These are phyloP conservation scores for Lactifluus subvellereus DNA, from an alignment of 768 basidiomycete genomes.

Conservation along the genomic window DNA sequence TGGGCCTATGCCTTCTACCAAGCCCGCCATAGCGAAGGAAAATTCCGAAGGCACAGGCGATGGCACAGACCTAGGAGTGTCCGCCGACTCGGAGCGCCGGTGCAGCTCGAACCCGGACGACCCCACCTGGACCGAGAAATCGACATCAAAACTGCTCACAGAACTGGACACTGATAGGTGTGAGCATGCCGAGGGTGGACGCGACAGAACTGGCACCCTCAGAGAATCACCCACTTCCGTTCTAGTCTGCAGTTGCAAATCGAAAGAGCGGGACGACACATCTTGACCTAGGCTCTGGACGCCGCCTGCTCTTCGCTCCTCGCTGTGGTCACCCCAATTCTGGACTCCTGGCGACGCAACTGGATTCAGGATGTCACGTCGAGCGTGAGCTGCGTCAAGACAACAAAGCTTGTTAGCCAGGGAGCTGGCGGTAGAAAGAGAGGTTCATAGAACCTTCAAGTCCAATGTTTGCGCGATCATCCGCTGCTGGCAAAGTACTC, in stretches of 20 bases:
- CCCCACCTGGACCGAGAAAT: background rate
- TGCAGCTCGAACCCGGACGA: background rate
- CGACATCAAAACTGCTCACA: background rate
- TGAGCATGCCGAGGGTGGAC: slow-evolving; percentile 6
- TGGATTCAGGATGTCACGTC: background rate
- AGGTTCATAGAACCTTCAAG: background rate
- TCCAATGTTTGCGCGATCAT: background rate
- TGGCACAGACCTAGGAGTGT: background rate
- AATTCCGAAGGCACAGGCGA: background rate
- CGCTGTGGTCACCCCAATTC: background rate
- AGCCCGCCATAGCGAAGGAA: background rate
- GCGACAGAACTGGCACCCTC: background rate
- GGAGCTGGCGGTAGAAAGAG: background rate
- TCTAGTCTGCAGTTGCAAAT: background rate
- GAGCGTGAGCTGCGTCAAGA: background rate
- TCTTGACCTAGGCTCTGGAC: background rate
- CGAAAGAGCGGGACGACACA: background rate
- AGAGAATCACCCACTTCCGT: background rate
- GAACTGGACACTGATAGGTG: slow-evolving; percentile 6
- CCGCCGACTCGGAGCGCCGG: background rate
- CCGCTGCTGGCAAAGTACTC: background rate
- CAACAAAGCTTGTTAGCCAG: background rate
- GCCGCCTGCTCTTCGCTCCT: background rate
- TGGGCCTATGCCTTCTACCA: background rate
- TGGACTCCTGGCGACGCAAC: background rate